A percentile compares a stretch with the other conserved stretches of the same genome.
Conservation (phyloP, 805 yeast species). For the Ogataea polymorpha region DNA sequence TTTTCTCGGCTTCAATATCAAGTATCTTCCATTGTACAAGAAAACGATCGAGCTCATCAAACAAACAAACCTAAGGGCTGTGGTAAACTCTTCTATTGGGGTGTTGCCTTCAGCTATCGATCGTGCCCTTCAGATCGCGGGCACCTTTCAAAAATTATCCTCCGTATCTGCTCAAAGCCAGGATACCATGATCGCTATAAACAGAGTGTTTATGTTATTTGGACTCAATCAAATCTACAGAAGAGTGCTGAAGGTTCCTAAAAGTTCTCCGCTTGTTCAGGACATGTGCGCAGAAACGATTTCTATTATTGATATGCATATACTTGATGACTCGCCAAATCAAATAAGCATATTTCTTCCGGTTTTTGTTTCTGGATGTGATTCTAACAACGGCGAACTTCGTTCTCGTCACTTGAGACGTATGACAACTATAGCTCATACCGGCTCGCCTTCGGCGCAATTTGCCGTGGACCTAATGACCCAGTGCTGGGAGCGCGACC, state of each 20-base stretch:
- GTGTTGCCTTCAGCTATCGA: slow-evolving; percentile 24
- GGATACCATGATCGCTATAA: slow-evolving; percentile 40
- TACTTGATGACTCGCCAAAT: slow-evolving; percentile 46
- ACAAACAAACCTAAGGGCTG: slow-evolving; percentile 22
- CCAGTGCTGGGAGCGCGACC: slow-evolving; percentile 51
- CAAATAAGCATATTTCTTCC: slow-evolving; percentile 57
- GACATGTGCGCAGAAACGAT: slow-evolving; percentile 42
- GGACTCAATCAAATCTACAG: slow-evolving; percentile 57
- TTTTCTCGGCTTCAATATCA: slow-evolving; percentile 63
- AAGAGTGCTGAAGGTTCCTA: slow-evolving; percentile 48
- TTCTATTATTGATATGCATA: slow-evolving; percentile 34
- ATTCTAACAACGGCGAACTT: slow-evolving; percentile 38
- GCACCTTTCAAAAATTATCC: slow-evolving; percentile 30
- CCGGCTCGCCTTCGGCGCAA: slow-evolving; percentile 37
- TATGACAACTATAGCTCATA: slow-evolving; percentile 38
- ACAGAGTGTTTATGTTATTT: slow-evolving; percentile 49
- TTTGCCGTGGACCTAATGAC: slow-evolving; percentile 39
- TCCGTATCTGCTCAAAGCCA: slow-evolving; percentile 9
- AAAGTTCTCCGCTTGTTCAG: slow-evolving; percentile 45
- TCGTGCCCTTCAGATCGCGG: slow-evolving; percentile 41
- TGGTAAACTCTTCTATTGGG: slow-evolving; percentile 5
- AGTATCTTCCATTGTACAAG: slow-evolving; percentile 55
- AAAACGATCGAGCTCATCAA: slow-evolving; percentile 43
- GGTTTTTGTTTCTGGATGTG: slow-evolving; percentile 58
- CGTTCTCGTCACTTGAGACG: slow-evolving; percentile 39